phyloP scores from a whole-genome alignment of 208 protist genomes.

The Novymonas esmeraldas region DNA sequence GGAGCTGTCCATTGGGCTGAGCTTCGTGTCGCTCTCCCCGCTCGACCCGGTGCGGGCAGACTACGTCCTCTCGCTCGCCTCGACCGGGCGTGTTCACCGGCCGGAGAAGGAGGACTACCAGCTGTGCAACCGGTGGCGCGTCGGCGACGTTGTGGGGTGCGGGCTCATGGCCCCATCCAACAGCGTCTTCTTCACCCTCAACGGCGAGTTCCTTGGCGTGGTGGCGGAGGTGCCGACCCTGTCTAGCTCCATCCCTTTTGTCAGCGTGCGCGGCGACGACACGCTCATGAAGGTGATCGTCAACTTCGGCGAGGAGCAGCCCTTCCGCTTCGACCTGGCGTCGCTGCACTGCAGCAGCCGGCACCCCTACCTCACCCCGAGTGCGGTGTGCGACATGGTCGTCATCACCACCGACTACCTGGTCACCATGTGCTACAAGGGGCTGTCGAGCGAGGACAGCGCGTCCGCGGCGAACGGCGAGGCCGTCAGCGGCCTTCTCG shows the following conservation, averaged over 20 bases:
- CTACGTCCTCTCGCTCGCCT: constrained; percentile 53
- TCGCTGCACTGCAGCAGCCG: constrained; percentile 76
- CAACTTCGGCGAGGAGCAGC: constrained; percentile 84
- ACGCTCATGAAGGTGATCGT: constrained; percentile 84
- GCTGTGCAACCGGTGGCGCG: constrained; percentile 63
- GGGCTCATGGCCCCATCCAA: constrained; percentile 76
- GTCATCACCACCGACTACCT: constrained; percentile 80
- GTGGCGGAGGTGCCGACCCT: constrained; percentile 51
- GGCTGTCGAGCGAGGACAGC: constrained; percentile 31
- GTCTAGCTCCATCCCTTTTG: constrained; percentile 64
- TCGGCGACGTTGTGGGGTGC: constrained; percentile 87
- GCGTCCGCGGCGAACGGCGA: constrained; percentile 45
- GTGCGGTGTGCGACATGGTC: constrained; percentile 62
- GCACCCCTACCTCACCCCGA: constrained; percentile 46
- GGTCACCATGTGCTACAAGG: constrained; percentile 72
- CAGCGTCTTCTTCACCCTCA: constrained; percentile 89
- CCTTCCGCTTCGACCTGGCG: constrained; percentile 84
- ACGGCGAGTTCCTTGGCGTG: constrained; percentile 86
- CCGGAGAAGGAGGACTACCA: constrained; percentile 28
- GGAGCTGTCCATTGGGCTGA: constrained; percentile 67
- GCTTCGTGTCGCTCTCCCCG: constrained; percentile 47
- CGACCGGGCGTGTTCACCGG: constrained; percentile 50
- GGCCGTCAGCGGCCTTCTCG: constrained; percentile 66
- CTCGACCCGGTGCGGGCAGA: constrained; percentile 40
- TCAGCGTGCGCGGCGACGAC: constrained; percentile 51